Percentiles rank a stretch among this genome's conserved stretches.
phyloP scores from a whole-genome alignment of 768 basidiomycete species.

The Mycena galericulata region DNA sequence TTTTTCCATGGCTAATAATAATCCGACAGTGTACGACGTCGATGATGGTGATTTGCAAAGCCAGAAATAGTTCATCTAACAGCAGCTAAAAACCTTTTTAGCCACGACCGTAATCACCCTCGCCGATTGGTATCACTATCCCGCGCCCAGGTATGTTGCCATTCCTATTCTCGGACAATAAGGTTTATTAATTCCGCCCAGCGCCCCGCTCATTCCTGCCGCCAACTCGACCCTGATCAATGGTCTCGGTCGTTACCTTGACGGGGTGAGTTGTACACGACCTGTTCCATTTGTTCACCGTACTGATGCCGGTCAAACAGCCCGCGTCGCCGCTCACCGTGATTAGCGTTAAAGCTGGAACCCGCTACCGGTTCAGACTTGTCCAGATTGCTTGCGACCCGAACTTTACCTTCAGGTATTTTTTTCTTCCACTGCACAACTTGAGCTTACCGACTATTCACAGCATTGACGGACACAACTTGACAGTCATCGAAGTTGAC shows the following conservation, averaged over 20 bases:
- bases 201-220: constrained; percentile 43
- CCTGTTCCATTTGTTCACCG: neutral
- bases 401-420: constrained; percentile 52
- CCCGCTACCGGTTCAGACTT: constrained; percentile 63
- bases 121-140: constrained; percentile 52
- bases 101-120: constrained; percentile 61
- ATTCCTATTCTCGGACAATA: constrained; percentile 43
- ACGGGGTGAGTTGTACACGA: constrained; percentile 38
- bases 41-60: constrained; percentile 54
- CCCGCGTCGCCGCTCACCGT: constrained; percentile 51
- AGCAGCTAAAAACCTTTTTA: constrained; percentile 19
- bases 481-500: constrained; percentile 46
- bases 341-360: constrained; percentile 50
- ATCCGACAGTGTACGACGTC: constrained; percentile 42
- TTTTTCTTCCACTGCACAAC: neutral
- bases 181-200: constrained; percentile 1
- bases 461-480: constrained; percentile 59
- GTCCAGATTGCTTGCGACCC: constrained; percentile 60
- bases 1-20: neutral
- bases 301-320: constrained; percentile 12
- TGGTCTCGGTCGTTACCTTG: constrained; percentile 59
- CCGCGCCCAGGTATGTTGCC: constrained; percentile 15
- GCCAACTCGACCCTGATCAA: constrained; percentile 50
- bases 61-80: neutral
- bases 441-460: constrained; percentile 36